Percentiles rank a stretch among this genome's conserved stretches.
Conservation (phyloP, 1,284 basidiomycete genomes). For the Fomitiporia mediterranea region DNA sequence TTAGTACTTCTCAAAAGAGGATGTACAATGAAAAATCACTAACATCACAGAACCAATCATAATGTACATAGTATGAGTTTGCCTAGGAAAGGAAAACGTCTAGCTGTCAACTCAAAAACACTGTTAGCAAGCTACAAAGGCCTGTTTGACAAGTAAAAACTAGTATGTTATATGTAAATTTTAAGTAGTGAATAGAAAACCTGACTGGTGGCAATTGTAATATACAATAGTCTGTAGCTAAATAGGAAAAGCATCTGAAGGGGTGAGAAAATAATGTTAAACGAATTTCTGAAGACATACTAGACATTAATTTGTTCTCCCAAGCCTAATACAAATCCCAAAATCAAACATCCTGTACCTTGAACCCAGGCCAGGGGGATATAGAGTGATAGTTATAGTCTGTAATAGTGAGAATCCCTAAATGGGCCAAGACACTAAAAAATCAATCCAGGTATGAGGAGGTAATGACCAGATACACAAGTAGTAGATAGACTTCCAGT, state of each 20-base stretch:
- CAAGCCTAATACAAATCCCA: slow-evolving; percentile 73
- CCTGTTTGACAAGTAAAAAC: slow-evolving; percentile 42
- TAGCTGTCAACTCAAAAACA: slow-evolving; percentile 94
- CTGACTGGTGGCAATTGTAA: slow-evolving; percentile 80
- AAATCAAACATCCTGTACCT: slow-evolving; percentile 85
- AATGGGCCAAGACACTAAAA: slow-evolving; percentile 72
- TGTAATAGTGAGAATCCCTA: slow-evolving; percentile 69
- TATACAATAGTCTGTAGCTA: slow-evolving; percentile 82
- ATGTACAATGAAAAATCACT: slow-evolving; percentile 29
- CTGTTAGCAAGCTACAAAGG: slow-evolving; percentile 94
- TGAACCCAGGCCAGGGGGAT: slow-evolving; percentile 87
- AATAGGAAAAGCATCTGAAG: neutral
- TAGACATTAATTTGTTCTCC: slow-evolving; percentile 69
- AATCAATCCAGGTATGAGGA: slow-evolving; percentile 74
- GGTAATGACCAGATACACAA: slow-evolving; percentile 60
- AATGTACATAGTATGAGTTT: slow-evolving; percentile 54
- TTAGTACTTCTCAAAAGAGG: neutral
- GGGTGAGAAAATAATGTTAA: slow-evolving; percentile 26
- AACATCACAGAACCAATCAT: slow-evolving; percentile 77
- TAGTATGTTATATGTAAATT: neutral
- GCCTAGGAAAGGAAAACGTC: slow-evolving; percentile 86
- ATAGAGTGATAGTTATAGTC: slow-evolving; percentile 74
- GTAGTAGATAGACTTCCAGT: slow-evolving; percentile 49
- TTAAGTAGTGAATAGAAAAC: slow-evolving; percentile 5
- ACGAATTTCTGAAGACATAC: no score